Evolutionary conservation across 2,329 filamentous ascomycete genomes (phyloP), one percentile per base, ranked within the genome.

Genomic region (Lasiodiplodia theobromae): DNA sequence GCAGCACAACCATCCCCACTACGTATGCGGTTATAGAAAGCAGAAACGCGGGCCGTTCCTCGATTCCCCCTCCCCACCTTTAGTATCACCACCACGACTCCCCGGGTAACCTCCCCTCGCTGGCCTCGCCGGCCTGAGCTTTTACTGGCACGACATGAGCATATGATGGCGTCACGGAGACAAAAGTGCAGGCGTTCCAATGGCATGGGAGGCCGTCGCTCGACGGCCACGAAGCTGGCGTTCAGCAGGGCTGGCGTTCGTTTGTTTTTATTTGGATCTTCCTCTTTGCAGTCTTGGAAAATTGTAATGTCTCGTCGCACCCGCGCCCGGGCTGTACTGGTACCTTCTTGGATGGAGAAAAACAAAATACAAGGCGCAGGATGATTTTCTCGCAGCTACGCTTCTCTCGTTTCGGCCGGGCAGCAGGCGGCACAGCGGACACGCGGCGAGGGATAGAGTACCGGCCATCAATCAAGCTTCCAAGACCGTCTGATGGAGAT

Each of bases 141-240:
- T 70, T 71, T 71, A 72, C 71, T 66, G 71, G 70, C 67, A 74
- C 71, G 71, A 69, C 72, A 74, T 74, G 73, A 78, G 78, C 79
- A 80, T 80, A 79, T 78, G 67, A 79, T 73, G 79, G 79, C 78
- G 79, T 79, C 77, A 76, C 72, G 75, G 78, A 75, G 70, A 74
- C 69, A 69, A 76, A 79, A 77, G 76, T 77, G 77, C 74, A 75
- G 77, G 79, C 77, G 77, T 79, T 78, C 69, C 73, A 74, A 69
- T 71, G 77, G 77, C 77, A 77, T 78, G 75, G 73, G 73, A 70
- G 70, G 73, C 71, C 71, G 71, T 68, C 72, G 69, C 72, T 74
- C 44, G 74, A 73, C 71, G 72, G 70, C 73, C 68, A 71, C 72
- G 74, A 73, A 75, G 75, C 76, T 72, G 79, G 79, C 77, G 78